Percentiles rank a stretch among this genome's conserved stretches.
Evolutionary conservation across 768 basidiomycete species (phyloP).

Genomic region (Collybia nuda): DNA sequence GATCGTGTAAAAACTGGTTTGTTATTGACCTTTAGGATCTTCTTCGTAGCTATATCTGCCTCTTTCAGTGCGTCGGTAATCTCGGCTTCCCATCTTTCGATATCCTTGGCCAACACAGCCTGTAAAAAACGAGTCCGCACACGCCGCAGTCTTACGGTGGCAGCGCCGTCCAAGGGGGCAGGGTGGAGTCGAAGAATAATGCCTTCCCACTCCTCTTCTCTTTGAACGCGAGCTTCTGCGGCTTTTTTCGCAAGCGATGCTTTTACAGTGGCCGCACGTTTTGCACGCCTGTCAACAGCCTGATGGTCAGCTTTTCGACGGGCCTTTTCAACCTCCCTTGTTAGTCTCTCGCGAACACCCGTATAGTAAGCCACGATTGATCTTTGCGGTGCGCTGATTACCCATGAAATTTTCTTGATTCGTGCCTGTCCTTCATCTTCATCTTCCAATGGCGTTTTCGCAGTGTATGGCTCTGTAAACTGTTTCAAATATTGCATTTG

Average conservation of each 20-base stretch:
- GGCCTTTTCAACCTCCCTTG: conserved; percentile 43
- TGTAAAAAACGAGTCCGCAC: conserved; percentile 60
- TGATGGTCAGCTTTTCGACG: conserved; percentile 31
- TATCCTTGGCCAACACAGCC: conserved; percentile 48
- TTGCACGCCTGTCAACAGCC: conserved; percentile 29
- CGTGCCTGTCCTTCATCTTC: conserved; percentile 36
- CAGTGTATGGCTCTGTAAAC: conserved; percentile 41
- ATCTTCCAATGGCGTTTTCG: conserved; percentile 48
- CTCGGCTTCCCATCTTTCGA: conserved; percentile 63
- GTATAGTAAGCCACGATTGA: conserved; percentile 46
- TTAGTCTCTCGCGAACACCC: conserved; percentile 34
- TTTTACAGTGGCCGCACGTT: conserved; percentile 43
- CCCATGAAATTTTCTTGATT: conserved; percentile 48
- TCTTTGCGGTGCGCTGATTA: conserved; percentile 55
- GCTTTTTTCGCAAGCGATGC: conserved; percentile 61
- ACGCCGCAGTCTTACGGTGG: conserved; percentile 50
- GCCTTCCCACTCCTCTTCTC: conserved; percentile 66
- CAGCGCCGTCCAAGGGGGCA: conserved; percentile 44
- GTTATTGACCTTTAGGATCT: conserved; percentile 34
- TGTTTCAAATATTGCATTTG: conserved; percentile 66
- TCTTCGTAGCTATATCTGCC: conserved; percentile 47
- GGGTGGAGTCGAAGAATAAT: conserved; percentile 59
- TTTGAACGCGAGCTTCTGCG: conserved; percentile 54
- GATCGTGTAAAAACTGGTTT: conserved; percentile 19
- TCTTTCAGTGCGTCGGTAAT: conserved; percentile 57